A percentile compares a stretch with the other conserved stretches of the same genome.
These are phyloP conservation scores for Chlamydomonas sp. DNA, from an alignment of 139 green algal genomes.

Conservation along the genomic window DNA sequence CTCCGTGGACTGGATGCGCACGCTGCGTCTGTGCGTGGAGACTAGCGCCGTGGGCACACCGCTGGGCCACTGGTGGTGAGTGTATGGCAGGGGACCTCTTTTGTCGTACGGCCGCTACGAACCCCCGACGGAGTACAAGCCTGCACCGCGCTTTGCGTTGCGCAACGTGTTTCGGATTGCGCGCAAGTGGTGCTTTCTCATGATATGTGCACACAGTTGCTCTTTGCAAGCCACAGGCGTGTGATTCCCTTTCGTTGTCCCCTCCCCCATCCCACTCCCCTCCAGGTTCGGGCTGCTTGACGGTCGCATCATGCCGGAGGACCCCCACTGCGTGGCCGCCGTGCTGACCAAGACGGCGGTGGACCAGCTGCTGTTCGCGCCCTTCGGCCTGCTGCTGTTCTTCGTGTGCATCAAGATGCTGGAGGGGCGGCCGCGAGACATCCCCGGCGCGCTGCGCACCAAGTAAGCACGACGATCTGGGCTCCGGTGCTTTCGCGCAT, in stretches of 20 bases:
- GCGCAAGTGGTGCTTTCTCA: too few species aligned
- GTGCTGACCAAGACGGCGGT: slow-evolving; percentile 49
- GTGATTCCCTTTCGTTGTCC: not conserved
- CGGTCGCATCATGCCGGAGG: slow-evolving; percentile 5
- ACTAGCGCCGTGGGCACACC: slow-evolving; percentile 3
- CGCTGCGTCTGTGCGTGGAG: not conserved
- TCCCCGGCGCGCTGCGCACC: not conserved
- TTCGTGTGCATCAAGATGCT: slow-evolving; percentile 51
- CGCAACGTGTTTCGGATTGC: too few species aligned
- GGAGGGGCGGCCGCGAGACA: slow-evolving; percentile 33
- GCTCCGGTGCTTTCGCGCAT: too few species aligned
- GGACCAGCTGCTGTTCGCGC: slow-evolving; percentile 62
- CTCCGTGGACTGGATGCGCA: not conserved
- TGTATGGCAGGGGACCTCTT: not conserved
- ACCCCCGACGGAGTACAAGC: too few species aligned
- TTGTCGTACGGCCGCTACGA: too few species aligned
- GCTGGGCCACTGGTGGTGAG: slow-evolving; percentile 19
- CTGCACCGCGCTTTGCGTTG: too few species aligned
- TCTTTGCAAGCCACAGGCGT: too few species aligned
- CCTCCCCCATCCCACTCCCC: not conserved
- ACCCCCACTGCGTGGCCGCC: slow-evolving; percentile 30
- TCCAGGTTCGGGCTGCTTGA: slow-evolving; percentile 33
- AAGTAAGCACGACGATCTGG: not conserved
- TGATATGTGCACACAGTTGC: too few species aligned
- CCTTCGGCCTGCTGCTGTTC: slow-evolving; percentile 55